A percentile compares a stretch with the other conserved stretches of the same genome.
These are phyloP conservation scores for Scheffersomyces lignicola DNA, from an alignment of 1,139 yeast genomes.

Conservation along the genomic window DNA sequence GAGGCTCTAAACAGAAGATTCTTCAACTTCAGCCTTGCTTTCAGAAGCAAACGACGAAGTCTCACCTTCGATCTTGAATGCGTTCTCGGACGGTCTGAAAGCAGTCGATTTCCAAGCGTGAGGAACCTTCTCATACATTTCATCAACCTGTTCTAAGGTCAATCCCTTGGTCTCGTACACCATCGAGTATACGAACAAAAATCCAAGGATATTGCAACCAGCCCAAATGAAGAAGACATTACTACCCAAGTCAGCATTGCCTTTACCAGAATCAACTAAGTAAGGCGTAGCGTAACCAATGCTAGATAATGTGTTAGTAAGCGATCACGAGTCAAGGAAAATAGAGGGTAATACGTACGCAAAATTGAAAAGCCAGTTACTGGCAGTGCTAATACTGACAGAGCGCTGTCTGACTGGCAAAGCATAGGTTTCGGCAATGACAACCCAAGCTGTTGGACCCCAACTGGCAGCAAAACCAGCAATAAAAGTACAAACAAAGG, in stretches of 20 bases:
- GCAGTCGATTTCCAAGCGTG: slow-evolving; percentile 34
- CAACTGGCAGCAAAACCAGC: slow-evolving; percentile 71
- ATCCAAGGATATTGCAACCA: slow-evolving; percentile 33
- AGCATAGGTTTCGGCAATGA: slow-evolving; percentile 67
- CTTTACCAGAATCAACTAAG: slow-evolving; percentile 59
- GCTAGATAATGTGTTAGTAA: background rate
- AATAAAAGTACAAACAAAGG: slow-evolving; percentile 65
- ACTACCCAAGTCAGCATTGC: slow-evolving; percentile 61
- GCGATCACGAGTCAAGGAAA: background rate
- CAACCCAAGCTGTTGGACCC: slow-evolving; percentile 77
- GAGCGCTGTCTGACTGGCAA: slow-evolving; percentile 68
- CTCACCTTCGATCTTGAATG: slow-evolving; percentile 25
- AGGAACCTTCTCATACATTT: slow-evolving; percentile 29
- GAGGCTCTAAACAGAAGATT: background rate
- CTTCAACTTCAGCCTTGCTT: slow-evolving; percentile 10
- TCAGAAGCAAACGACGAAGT: slow-evolving; percentile 17
- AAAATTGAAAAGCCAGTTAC: slow-evolving; percentile 75
- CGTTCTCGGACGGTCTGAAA: slow-evolving; percentile 35
- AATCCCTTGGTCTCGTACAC: slow-evolving; percentile 77
- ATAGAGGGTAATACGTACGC: slow-evolving; percentile 18
- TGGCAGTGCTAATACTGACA: slow-evolving; percentile 63
- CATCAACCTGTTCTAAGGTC: slow-evolving; percentile 70
- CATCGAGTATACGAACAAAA: slow-evolving; percentile 62
- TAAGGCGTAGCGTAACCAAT: slow-evolving; percentile 61
- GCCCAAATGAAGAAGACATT: slow-evolving; percentile 76